Evolutionary conservation across 352 stramenopile genomes (phyloP).

Genomic region (Phytophthora pini): DNA sequence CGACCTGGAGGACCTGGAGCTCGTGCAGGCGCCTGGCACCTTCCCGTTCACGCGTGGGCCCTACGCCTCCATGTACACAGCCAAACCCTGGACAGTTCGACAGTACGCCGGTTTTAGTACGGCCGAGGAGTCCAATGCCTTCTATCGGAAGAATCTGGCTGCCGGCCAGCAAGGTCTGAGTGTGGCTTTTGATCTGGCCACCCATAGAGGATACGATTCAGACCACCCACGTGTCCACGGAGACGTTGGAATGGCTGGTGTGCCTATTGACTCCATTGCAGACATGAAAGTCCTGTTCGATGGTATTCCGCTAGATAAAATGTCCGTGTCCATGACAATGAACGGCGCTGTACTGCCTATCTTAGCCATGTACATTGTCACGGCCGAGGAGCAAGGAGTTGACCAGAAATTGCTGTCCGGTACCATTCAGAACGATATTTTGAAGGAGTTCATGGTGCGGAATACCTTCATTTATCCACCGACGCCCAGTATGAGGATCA

Average conservation of each 20-base stretch:
- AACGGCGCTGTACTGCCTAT: slow-evolving; percentile 97
- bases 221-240: slow-evolving; percentile 95
- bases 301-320: slow-evolving; percentile 95
- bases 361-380: slow-evolving; percentile 97
- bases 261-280: slow-evolving; percentile 96
- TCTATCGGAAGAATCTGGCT: slow-evolving; percentile 95
- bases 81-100: slow-evolving; percentile 94
- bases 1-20: slow-evolving; percentile 72
- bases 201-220: slow-evolving; percentile 97
- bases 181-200: slow-evolving; percentile 98
- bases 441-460: slow-evolving; percentile 97
- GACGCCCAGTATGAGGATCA: slow-evolving; percentile 93
- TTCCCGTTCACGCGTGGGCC: slow-evolving; percentile 95
- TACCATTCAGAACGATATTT: slow-evolving; percentile 96
- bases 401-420: slow-evolving; percentile 84
- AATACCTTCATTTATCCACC: slow-evolving; percentile 99
- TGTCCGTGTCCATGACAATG: slow-evolving; percentile 99
- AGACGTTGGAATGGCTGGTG: slow-evolving; percentile 98
- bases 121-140: slow-evolving; percentile 97
- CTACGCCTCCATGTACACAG: slow-evolving; percentile 98
- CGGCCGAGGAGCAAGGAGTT: slow-evolving; percentile 96
- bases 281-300: slow-evolving; percentile 98
- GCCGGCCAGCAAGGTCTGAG: slow-evolving; percentile 93
- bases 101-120: slow-evolving; percentile 98
- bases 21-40: slow-evolving; percentile 79